Conservation (phyloP, 129 eudicot genomes). For the Oenanthe sinensis region DNA sequence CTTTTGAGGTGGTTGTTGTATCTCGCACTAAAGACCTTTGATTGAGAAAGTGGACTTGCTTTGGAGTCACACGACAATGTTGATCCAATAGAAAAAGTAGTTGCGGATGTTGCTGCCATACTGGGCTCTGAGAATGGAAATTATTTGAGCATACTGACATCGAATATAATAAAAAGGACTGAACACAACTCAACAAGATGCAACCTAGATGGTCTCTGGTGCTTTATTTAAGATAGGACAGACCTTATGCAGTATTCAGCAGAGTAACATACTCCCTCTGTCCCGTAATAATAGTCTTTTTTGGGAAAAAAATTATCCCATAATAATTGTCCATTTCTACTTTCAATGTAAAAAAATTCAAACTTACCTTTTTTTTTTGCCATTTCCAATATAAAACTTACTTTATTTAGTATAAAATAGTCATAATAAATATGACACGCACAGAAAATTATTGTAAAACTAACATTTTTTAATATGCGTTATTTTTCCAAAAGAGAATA, state of each 20-base stretch:
- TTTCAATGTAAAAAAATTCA: too few relatives aligned
- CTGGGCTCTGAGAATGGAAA: conserved; percentile 26
- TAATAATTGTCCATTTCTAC: too few relatives aligned
- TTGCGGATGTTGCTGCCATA: conserved; percentile 69
- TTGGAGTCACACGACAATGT: conserved; percentile 36
- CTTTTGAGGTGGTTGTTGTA: conserved; percentile 31
- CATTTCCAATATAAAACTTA: too few relatives aligned
- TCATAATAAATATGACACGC: too few relatives aligned
- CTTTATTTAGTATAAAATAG: too few relatives aligned
- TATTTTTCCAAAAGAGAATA: too few relatives aligned
- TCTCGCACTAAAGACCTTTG: conserved; percentile 24
- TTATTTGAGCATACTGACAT: not conserved
- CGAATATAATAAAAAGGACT: not conserved
- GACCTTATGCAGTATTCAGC: not conserved
- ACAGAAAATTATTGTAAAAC: too few relatives aligned
- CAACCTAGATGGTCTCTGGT: not conserved
- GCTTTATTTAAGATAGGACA: not conserved
- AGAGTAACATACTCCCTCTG: too few relatives aligned
- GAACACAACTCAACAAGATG: not conserved
- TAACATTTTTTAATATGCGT: too few relatives aligned
- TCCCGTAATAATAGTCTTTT: too few relatives aligned
- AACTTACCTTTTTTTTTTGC: too few relatives aligned
- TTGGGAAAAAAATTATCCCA: too few relatives aligned
- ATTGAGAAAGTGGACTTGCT: conserved; percentile 25
- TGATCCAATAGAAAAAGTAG: conserved; percentile 44